Evolutionary conservation across 441 rosid species (phyloP).

Genomic region (Viola pubescens): DNA sequence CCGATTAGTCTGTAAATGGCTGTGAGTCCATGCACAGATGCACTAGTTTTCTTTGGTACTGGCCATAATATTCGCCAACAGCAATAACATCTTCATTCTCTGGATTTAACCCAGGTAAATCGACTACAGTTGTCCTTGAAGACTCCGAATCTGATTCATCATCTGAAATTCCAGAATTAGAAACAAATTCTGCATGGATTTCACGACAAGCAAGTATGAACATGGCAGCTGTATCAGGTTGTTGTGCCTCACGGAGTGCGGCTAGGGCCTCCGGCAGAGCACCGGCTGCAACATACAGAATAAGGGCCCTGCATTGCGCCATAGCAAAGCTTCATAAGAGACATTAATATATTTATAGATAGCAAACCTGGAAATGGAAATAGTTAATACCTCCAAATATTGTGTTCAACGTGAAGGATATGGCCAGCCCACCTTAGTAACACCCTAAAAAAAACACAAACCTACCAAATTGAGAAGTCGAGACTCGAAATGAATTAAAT

Average conservation of each 20-base stretch:
- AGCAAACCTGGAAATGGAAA: slow-evolving; percentile 10
- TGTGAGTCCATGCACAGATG: slow-evolving; percentile 90
- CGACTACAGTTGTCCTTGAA: slow-evolving; percentile 20
- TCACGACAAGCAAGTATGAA: slow-evolving; percentile 80
- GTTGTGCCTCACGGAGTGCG: slow-evolving; percentile 76
- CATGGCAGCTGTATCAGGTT: slow-evolving; percentile 94
- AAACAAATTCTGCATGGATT: slow-evolving; percentile 44
- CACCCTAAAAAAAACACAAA: slow-evolving; percentile 41
- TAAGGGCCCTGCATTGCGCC: slow-evolving; percentile 60
- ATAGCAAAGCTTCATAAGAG: slow-evolving; percentile 7
- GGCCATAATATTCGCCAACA: slow-evolving; percentile 75
- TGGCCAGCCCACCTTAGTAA: slow-evolving; percentile 92
- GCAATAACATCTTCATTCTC: slow-evolving; percentile 73
- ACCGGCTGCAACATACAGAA: slow-evolving; percentile 86
- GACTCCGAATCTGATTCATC: slow-evolving; percentile 40
- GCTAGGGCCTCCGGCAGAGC: slow-evolving; percentile 80
- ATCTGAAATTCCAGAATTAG: slow-evolving; percentile 32
- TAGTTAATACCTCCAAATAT: slow-evolving; percentile 75
- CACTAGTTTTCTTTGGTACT: slow-evolving; percentile 85
- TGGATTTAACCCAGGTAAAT: slow-evolving; percentile 60
- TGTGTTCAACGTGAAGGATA: slow-evolving; percentile 67
- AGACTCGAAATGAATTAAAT: no score
- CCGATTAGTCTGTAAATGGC: slow-evolving; percentile 53
- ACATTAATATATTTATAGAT: neutral
- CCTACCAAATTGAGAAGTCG: no score